Conservation (phyloP, 495 filamentous ascomycete species). For the Cladorrhinum samala region DNA sequence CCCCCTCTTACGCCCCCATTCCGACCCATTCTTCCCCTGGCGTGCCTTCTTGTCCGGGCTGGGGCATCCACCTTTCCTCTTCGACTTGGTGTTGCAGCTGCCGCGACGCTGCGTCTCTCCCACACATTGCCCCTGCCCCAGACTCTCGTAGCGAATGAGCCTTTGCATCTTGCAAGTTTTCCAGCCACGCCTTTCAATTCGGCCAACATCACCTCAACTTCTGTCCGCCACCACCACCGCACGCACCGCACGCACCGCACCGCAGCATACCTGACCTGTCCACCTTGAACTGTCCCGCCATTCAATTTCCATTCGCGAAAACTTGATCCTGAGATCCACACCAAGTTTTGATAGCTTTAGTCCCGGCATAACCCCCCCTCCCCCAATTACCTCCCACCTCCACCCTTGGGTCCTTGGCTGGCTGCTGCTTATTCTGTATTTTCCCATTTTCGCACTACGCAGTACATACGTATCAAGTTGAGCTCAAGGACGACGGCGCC, state of each 20-base stretch:
- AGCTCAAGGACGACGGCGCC: not conserved
- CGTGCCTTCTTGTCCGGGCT: not conserved
- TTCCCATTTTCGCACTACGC: not conserved
- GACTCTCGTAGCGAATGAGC: too few relatives aligned
- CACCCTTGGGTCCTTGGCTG: not conserved
- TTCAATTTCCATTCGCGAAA: slow-evolving; percentile 3
- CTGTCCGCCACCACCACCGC: not conserved
- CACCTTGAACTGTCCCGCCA: not conserved
- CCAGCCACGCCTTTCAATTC: not conserved
- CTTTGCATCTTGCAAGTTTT: not conserved
- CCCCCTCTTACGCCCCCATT: too few relatives aligned
- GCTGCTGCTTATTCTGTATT: not conserved
- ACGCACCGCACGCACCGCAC: too few relatives aligned
- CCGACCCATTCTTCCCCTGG: too few relatives aligned
- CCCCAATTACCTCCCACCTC: not conserved
- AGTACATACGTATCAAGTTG: too few relatives aligned
- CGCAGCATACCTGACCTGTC: too few relatives aligned
- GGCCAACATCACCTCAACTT: not conserved
- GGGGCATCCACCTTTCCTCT: not conserved
- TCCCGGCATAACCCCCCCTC: not conserved
- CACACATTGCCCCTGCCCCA: too few relatives aligned
- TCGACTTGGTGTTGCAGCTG: not conserved
- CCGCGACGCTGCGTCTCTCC: too few relatives aligned
- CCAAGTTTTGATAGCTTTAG: slow-evolving; percentile 2
- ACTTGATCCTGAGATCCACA: slow-evolving; percentile 9